Conservation (phyloP, 2,329 filamentous ascomycete genomes). For the Colletotrichum euphorbiae region DNA sequence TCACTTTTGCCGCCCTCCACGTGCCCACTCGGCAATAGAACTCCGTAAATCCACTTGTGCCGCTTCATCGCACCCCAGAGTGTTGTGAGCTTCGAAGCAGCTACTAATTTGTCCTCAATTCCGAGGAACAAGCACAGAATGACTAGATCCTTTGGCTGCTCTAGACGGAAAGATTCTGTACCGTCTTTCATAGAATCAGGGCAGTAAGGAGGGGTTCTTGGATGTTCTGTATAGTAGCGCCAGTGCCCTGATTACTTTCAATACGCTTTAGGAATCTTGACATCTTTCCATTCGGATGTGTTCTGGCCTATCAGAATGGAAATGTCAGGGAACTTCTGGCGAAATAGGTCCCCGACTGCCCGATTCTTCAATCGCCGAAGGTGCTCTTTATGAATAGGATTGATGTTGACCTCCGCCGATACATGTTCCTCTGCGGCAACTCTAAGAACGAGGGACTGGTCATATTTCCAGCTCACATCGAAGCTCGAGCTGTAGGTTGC, state of each 20-base stretch:
- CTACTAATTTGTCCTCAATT: too few species aligned
- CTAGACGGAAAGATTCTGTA: too few species aligned
- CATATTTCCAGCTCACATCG: conserved; percentile 47
- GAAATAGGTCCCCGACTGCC: conserved; percentile 45
- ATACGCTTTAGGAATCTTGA: background rate
- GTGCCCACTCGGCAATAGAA: background rate
- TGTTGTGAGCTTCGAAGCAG: background rate
- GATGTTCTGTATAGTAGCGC: too few species aligned
- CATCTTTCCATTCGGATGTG: background rate
- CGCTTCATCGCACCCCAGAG: background rate
- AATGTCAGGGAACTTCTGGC: conserved; percentile 44
- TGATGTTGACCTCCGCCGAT: conserved; percentile 42
- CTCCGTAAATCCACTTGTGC: conserved; percentile 4
- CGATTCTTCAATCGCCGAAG: conserved; percentile 47
- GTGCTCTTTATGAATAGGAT: conserved; percentile 48
- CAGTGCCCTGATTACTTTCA: background rate
- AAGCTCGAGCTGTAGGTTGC: conserved; percentile 48
- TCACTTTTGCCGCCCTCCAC: background rate
- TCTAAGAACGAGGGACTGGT: conserved; percentile 44
- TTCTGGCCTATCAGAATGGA: conserved; percentile 6
- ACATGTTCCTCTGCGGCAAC: background rate
- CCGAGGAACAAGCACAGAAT: too few species aligned
- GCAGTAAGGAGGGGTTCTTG: too few species aligned
- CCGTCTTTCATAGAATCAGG: too few species aligned
- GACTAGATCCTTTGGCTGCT: too few species aligned